Conservation (phyloP, 2,329 filamentous ascomycete genomes). For the Sporothrix mexicana region DNA sequence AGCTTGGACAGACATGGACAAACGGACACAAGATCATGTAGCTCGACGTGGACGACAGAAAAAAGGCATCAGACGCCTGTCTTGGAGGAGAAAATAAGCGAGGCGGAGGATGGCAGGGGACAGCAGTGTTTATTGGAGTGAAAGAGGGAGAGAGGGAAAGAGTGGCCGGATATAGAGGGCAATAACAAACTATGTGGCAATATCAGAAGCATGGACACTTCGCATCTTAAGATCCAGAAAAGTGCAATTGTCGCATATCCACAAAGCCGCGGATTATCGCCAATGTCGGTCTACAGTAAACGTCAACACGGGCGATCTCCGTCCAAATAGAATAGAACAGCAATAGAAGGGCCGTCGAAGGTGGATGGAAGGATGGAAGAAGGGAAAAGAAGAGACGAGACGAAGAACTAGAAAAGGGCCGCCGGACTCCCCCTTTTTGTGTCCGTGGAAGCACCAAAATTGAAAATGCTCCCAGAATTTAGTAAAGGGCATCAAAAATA, state of each 20-base stretch:
- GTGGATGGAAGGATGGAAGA: neutral
- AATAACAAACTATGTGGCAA: neutral
- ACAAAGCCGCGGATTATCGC: neutral
- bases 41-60: neutral
- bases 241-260: neutral
- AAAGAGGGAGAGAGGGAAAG: neutral
- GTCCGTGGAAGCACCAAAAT: slow-evolving; percentile 7
- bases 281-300: neutral
- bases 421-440: slow-evolving; percentile 24
- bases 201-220: neutral
- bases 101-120: neutral
- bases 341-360: neutral
- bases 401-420: neutral
- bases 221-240: neutral
- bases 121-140: neutral
- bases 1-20: neutral
- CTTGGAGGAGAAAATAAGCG: slow-evolving; percentile 7
- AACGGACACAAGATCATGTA: neutral
- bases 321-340: neutral
- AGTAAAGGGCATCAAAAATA: neutral
- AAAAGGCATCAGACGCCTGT: neutral
- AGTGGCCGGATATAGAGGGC: neutral
- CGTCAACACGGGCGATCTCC: neutral
- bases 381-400: neutral
- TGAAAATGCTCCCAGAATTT: neutral